Base-by-base conservation (phyloP, 805 yeast genomes). In the Lipomyces sp. region DNA sequence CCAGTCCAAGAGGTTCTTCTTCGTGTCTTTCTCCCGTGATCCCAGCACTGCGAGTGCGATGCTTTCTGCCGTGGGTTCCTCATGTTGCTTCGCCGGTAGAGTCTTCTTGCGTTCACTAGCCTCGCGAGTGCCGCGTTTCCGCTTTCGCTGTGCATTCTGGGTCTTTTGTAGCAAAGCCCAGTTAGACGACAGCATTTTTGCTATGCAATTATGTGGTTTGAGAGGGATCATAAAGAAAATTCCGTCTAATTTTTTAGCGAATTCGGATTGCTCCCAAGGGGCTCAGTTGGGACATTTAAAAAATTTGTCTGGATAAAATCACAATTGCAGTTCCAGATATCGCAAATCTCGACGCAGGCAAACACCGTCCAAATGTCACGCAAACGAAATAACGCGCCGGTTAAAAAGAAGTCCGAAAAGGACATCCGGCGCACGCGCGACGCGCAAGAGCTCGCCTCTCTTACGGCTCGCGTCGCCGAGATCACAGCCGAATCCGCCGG, bases 1-100 rank as follows among this genome's bases (percentile, higher is more conserved):
- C 65, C 64, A 65, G 36, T 49, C 51, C 16, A 55, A 39, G 18
- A 55, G 34, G n/a, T 37, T 16, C 14, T 18, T 33, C 40, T 6
- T 16, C 38, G 4, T 22, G 21, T 34, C 18, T 6, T 19, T n/a
- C 16, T 13, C 16, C 8, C 21, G 21, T 34, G 16, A 7, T 34
- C 37, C 37, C 21, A 11, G 8, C 5, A 11, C 39, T 18, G 14
- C 18, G 6, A 5, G 13, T 36, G 14, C 13, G 21, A 14, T 36
- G 5, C 18, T 4, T 5, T 18, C 39, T 11, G 5, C 19, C 16
- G 26, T 21, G 13, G 44, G 16, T 16, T 40, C n/a, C 24, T n/a
- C 18, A 6, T 21, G 6, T 6, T 10, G 22, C 44, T 11, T 7
- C 13, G 36, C 7, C 26, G 8, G 35, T 11, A 3, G 11, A 10